Evolutionary conservation across 2,329 filamentous ascomycete genomes (phyloP).

Genomic region (Pseudopyricularia cyperi): DNA sequence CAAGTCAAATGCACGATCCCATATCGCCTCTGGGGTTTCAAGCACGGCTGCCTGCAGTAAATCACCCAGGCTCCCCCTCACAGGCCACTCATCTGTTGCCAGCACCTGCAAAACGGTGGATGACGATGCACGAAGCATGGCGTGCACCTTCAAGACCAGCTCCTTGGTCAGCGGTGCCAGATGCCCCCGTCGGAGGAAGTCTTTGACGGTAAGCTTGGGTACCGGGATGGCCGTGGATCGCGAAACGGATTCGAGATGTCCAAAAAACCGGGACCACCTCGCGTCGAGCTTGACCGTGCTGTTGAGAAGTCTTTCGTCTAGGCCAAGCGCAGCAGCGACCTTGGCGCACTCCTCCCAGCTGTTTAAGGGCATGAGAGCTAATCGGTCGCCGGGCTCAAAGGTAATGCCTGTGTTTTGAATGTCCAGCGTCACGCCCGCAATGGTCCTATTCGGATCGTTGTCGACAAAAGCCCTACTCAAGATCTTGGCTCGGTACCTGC

Average conservation of each 20-base stretch:
- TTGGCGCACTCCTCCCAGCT: constrained; percentile 41
- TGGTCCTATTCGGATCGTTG: constrained; percentile 27
- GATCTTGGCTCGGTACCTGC: constrained; percentile 33
- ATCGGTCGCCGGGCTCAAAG: constrained; percentile 36
- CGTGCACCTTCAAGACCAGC: constrained; percentile 33
- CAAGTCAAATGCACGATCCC: constrained; percentile 35
- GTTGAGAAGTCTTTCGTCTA: constrained; percentile 30
- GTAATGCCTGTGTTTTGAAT: constrained; percentile 39
- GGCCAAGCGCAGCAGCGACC: constrained; percentile 35
- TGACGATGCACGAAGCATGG: constrained; percentile 34
- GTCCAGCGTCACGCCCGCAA: constrained; percentile 36
- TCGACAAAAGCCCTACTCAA: constrained; percentile 31
- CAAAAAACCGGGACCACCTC: constrained; percentile 32
- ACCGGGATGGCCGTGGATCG: constrained; percentile 7
- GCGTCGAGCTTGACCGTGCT: constrained; percentile 21
- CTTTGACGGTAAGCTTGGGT: constrained; percentile 27
- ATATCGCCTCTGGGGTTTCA: constrained; percentile 32
- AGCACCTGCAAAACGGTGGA: constrained; percentile 33
- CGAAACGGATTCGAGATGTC: constrained; percentile 28
- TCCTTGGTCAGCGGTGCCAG: constrained; percentile 37
- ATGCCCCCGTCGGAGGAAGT: constrained; percentile 36
- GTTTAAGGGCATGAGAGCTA: constrained; percentile 42
- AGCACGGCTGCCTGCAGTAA: constrained; percentile 32
- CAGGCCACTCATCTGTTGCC: constrained; percentile 36
- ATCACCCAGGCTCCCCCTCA: constrained; percentile 35